Conservation (phyloP, 306 rosid genomes). For the Cyclanthera cordifolia region DNA sequence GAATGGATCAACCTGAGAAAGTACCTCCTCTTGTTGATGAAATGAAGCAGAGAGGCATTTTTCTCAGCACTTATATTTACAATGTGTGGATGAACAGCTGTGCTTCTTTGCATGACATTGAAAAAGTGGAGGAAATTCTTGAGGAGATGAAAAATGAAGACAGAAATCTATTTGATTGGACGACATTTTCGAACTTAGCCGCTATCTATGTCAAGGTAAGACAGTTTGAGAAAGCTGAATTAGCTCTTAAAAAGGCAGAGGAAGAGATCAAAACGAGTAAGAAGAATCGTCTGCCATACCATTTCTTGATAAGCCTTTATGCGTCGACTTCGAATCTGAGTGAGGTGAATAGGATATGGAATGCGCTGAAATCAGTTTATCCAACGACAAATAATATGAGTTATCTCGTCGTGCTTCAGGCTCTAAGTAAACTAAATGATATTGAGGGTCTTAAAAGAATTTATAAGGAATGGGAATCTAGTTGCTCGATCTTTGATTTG, state of each 20-base stretch:
- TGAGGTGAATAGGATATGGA: conserved; percentile 64
- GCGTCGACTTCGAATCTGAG: conserved; percentile 44
- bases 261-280: conserved; percentile 23
- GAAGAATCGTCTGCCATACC: conserved; percentile 36
- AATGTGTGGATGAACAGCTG: conserved; percentile 69
- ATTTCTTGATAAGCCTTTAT: conserved; percentile 52
- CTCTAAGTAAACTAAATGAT: conserved; percentile 54
- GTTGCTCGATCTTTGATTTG: conserved; percentile 32
- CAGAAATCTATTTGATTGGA: conserved; percentile 33
- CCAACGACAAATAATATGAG: conserved; percentile 42
- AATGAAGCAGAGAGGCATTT: conserved; percentile 52
- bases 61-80: conserved; percentile 24
- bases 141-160: conserved; percentile 49
- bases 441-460: conserved; percentile 38
- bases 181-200: conserved; percentile 58
- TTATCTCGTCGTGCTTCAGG: conserved; percentile 55
- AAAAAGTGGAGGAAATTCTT: conserved; percentile 35
- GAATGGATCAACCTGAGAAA: conserved; percentile 40
- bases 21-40: conserved; percentile 35
- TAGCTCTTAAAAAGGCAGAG: conserved; percentile 41
- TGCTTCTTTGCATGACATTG: conserved; percentile 33
- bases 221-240: conserved; percentile 48
- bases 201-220: conserved; percentile 54
- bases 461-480: conserved; percentile 68
- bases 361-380: conserved; percentile 30